Evolutionary conservation across 2,329 filamentous ascomycete species (phyloP).

Genomic region (Cladophialophora psammophila): DNA sequence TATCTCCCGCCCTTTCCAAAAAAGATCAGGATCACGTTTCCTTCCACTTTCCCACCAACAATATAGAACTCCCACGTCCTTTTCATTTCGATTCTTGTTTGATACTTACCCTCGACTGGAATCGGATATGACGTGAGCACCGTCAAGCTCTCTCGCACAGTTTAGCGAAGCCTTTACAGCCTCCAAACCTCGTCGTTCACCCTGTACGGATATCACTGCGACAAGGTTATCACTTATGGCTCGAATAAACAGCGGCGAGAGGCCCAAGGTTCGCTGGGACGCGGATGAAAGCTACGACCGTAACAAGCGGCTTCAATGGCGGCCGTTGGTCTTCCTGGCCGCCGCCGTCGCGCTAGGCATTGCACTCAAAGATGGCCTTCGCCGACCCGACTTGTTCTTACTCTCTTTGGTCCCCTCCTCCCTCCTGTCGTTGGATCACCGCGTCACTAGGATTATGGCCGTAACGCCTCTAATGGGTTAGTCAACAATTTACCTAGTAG

Average conservation of each 20-base stretch:
- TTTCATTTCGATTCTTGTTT: neutral
- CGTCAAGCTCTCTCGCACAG: neutral
- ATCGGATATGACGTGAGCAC: neutral
- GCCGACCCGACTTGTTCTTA: slow-evolving; percentile 4
- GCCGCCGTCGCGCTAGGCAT: neutral
- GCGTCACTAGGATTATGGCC: slow-evolving; percentile 54
- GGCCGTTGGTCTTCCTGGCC: slow-evolving; percentile 7
- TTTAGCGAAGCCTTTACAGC: neutral
- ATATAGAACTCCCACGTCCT: neutral
- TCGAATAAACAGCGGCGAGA: neutral
- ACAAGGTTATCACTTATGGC: slow-evolving; percentile 7
- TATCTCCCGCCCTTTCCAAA: neutral
- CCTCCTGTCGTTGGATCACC: slow-evolving; percentile 42
- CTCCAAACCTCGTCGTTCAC: neutral
- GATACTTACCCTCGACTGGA: neutral
- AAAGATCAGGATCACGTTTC: neutral
- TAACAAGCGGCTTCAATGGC: slow-evolving; percentile 11
- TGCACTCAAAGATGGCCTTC: slow-evolving; percentile 4
- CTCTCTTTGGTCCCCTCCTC: slow-evolving; percentile 18
- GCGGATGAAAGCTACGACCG: slow-evolving; percentile 21
- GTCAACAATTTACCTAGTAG: neutral
- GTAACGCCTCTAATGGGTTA: slow-evolving; percentile 60
- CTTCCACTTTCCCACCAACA: no score
- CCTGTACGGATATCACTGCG: neutral
- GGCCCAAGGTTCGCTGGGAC: neutral